Evolutionary conservation across 2,329 filamentous ascomycete genomes (phyloP).

Genomic region (Aspergillus carbonarius): DNA sequence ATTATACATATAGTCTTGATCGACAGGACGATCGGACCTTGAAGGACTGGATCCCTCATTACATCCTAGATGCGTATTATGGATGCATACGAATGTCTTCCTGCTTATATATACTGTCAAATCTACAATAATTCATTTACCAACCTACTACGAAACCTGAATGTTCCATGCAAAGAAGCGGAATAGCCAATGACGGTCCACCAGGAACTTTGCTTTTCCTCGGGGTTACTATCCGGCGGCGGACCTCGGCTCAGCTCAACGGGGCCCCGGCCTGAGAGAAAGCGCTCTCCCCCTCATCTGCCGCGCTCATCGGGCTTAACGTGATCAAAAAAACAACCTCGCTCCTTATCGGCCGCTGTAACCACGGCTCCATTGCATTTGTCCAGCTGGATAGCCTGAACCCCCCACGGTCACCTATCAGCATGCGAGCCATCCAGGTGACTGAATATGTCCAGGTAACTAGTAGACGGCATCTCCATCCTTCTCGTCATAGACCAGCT

Average conservation of each 20-base stretch:
- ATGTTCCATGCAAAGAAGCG: background rate
- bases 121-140: background rate
- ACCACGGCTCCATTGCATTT: background rate
- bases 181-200: background rate
- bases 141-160: background rate
- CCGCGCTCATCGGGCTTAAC: background rate
- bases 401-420: slow-evolving; percentile 27
- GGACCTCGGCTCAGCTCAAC: slow-evolving; percentile 15
- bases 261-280: slow-evolving; percentile 6
- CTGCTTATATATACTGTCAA: background rate
- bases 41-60: background rate
- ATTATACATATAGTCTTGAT: background rate
- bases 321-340: too few species aligned
- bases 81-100: background rate
- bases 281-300: background rate
- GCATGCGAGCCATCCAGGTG: slow-evolving; percentile 74
- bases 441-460: slow-evolving; percentile 71
- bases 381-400: background rate
- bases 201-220: background rate
- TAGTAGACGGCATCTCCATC: background rate
- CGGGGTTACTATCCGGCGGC: slow-evolving; percentile 15
- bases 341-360: background rate
- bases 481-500: background rate
- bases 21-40: background rate
- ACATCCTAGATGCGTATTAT: background rate